Evolutionary conservation across 2,329 filamentous ascomycete species (phyloP).

Genomic region (Colletotrichum sp.): DNA sequence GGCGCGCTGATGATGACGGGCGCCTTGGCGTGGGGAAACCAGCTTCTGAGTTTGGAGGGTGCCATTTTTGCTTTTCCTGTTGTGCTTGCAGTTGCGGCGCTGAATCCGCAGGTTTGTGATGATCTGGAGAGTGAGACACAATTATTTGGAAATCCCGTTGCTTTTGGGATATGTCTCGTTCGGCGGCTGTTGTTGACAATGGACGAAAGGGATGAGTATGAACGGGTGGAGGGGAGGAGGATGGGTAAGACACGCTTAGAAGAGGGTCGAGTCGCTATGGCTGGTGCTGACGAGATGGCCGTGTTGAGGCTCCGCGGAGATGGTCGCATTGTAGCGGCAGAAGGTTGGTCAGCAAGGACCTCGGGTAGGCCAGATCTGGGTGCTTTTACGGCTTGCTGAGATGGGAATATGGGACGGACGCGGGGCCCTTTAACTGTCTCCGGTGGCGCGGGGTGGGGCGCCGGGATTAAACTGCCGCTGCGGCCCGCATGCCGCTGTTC

Average conservation of each 20-base stretch:
- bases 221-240: background rate
- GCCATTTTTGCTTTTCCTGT: conserved; percentile 4
- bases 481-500: background rate
- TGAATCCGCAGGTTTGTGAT: background rate
- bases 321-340: background rate
- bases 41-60: background rate
- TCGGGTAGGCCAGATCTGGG: background rate
- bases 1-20: conserved; percentile 34
- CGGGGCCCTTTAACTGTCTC: background rate
- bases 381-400: background rate
- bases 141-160: background rate
- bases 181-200: background rate
- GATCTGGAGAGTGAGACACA: background rate
- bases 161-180: background rate
- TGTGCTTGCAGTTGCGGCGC: background rate
- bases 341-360: background rate
- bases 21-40: conserved; percentile 15
- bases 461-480: background rate
- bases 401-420: background rate
- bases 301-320: background rate
- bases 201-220: background rate
- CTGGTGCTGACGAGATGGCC: background rate
- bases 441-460: background rate
- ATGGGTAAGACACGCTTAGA: background rate
- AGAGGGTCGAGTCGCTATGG: background rate